Base-by-base conservation (phyloP, 2,329 filamentous ascomycete species). In the Paraconiothyrium sp. region DNA sequence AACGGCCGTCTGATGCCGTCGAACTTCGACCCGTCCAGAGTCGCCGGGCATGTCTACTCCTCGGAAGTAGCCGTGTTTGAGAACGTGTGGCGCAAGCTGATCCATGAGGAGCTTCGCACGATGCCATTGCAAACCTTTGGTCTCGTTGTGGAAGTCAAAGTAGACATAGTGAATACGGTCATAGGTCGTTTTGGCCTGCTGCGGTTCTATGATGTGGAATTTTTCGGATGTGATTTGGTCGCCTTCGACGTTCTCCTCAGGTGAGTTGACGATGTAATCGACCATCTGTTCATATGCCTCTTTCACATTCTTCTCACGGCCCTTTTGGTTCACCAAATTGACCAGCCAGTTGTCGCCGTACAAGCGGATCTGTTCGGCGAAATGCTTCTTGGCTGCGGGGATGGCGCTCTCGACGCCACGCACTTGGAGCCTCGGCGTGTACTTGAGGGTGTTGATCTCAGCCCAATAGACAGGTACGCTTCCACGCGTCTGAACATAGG, bases 61-160 rank as follows among this genome's bases (percentile, higher is more conserved):
- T 64, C 93, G 91, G 85, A 98, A 99, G 81, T 99, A 99, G 68
- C 91, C 89, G 70, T 97, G 93, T 44, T 89, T 87, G 20, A 89
- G 82, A 7, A 99, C 84, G 10, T 90, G 91, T 48, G 92, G 89
- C 55, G 89, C 87, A 57, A 99, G 84, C 74, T 91, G 90, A 69
- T 97, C 92, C 61, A 99, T 84, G 24, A 99, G 86, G 46, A 96
- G 84, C 78, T 94, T 90, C 0, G 94, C 94, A 52, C 94, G 92
- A 78, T 99, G 90, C 92, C 95, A 97, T 74, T 92, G 89, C 72
- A 97, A 85, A 41, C 94, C 94, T 81, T 97, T 97, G 54, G 96
- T 99, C 81, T 99, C 95, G 74, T 90, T 93, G 82, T 99, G 96
- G 79, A 96, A 99, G 81, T 99, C 95, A 76, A 99, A 99, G 83